A percentile compares a stretch with the other conserved stretches of the same genome.
Conservation (phyloP, 352 stramenopile species). For the Pythium pectinolyticum region DNA sequence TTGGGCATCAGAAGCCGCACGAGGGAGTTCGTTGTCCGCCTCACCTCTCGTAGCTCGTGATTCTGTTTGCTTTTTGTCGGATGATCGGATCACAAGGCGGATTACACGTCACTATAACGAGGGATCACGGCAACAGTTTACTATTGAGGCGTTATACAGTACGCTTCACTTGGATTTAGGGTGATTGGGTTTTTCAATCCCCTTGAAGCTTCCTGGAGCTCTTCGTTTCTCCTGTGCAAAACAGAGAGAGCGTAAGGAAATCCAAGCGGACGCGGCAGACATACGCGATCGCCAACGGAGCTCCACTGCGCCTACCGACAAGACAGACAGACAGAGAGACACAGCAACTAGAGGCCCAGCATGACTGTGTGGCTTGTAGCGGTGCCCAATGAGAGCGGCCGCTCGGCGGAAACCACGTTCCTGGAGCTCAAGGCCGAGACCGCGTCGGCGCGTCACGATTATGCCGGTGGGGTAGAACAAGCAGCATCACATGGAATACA, state of each 20-base stretch:
- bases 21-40: neutral
- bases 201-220: slow-evolving; percentile 9
- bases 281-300: neutral
- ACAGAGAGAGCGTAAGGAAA: neutral
- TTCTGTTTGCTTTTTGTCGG: neutral
- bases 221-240: neutral
- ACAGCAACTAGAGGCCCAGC: slow-evolving; percentile 18
- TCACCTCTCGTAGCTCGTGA: neutral
- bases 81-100: neutral
- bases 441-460: slow-evolving; percentile 78
- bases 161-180: slow-evolving; percentile 1
- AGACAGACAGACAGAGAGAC: neutral
- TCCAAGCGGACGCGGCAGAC: slow-evolving; percentile 7
- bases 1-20: neutral
- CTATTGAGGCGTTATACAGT: neutral
- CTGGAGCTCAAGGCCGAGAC: slow-evolving; percentile 85
- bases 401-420: slow-evolving; percentile 82
- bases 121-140: neutral
- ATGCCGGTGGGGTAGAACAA: slow-evolving; percentile 48
- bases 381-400: slow-evolving; percentile 82
- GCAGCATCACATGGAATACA: neutral
- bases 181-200: slow-evolving; percentile 3
- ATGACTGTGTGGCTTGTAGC: slow-evolving; percentile 79
- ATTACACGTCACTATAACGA: neutral
- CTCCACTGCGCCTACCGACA: neutral